Evolutionary conservation across 768 basidiomycete genomes (phyloP).

Genomic region (Agaricus blazei): DNA sequence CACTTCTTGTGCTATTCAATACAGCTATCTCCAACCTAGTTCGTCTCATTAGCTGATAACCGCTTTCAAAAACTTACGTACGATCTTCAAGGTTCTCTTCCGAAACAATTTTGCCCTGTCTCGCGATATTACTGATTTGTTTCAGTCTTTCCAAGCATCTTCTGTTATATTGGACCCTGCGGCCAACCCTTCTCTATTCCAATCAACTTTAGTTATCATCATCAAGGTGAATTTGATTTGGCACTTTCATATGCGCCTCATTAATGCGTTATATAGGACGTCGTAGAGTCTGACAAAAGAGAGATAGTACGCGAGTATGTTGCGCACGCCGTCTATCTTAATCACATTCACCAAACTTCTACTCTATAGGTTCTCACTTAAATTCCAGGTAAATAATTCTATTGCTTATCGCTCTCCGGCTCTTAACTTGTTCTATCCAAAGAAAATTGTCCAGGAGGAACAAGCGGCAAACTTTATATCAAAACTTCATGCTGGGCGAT

Average conservation of each 20-base stretch:
- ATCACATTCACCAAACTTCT: not conserved
- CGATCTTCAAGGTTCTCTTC: slow-evolving; percentile 44
- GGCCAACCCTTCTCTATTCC: slow-evolving; percentile 53
- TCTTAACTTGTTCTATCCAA: slow-evolving; percentile 8
- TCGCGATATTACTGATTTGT: slow-evolving; percentile 54
- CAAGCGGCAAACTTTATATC: slow-evolving; percentile 61
- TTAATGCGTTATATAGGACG: slow-evolving; percentile 36
- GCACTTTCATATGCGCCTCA: not conserved
- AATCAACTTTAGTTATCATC: slow-evolving; percentile 54
- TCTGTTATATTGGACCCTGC: slow-evolving; percentile 53
- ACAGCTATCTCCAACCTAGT: slow-evolving; percentile 63
- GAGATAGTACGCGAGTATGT: slow-evolving; percentile 57
- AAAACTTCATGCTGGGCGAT: slow-evolving; percentile 47
- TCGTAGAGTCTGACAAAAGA: slow-evolving; percentile 53
- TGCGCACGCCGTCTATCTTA: not conserved
- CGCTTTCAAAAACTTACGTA: not conserved
- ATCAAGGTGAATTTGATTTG: slow-evolving; percentile 42
- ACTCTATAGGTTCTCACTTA: slow-evolving; percentile 42
- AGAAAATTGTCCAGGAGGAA: slow-evolving; percentile 58
- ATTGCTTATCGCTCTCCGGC: not conserved
- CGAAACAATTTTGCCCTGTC: slow-evolving; percentile 63
- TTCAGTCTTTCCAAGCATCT: slow-evolving; percentile 59
- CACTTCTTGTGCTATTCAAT: slow-evolving; percentile 58
- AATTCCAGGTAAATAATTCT: slow-evolving; percentile 31
- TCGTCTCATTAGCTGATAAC: slow-evolving; percentile 8